Base-by-base conservation (phyloP, 106 monocot species). In the Allium cepa region DNA sequence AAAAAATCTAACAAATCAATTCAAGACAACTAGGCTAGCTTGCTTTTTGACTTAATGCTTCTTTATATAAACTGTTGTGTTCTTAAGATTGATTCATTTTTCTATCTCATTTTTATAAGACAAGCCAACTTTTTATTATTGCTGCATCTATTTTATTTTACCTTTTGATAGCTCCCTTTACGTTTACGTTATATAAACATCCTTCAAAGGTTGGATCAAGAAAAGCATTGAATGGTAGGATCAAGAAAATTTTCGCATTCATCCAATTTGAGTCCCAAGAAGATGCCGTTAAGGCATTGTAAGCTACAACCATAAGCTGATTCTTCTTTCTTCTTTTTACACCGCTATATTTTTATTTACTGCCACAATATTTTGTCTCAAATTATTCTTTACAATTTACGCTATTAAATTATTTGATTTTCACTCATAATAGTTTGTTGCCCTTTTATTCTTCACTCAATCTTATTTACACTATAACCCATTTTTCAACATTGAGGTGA, bases 201-300 rank as follows among this genome's bases (percentile, higher is more conserved):
- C 36, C 36, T 3, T 36, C 36, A 36, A 36, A 2, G 5, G 3
- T 36, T 5, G 36, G 3, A 36, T 5, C 36, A 5, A 36, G 1
- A 50, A 97, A 84, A 71, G 84, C 92, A 59, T 55, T 74, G 53
- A 97, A 97, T 82, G 75, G 92, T 17, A 86, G 97, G 73, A 97
- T 97, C 49, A 83, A 88, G 79, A 86, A 84, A 68, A 92, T 88
- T 69, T 97, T 97, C 72, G 97, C 92, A 8, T 97, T 97, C 67
- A 80, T 97, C 36, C 97, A 92, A 47, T 97, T 74, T 75, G 96
- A 97, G 59, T 70, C 69, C 26, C 88, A 82, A 58, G 91, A 92
- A 49, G 96, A 97, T 79, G 97, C 97, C 12, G 88, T 84, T 14
- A 97, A 82, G 76, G 97, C 97, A 57, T 75, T 97, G 72, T 89